A percentile compares a stretch with the other conserved stretches of the same genome.
phyloP scores from a whole-genome alignment of 805 yeast genomes.

The Torulaspora microellipsoides region DNA sequence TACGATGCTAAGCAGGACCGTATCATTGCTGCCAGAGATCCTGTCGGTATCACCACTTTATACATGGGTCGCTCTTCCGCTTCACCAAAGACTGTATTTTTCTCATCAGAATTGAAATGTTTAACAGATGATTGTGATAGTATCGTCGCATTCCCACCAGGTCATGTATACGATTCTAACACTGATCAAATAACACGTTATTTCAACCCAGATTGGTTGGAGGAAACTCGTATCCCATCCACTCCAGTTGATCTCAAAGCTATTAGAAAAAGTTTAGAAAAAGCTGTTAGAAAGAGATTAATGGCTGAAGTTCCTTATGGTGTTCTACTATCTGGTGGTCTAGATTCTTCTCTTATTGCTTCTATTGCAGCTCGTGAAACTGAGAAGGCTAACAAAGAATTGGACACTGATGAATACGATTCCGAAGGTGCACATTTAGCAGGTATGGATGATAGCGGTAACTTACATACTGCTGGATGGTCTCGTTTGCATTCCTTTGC shows the following conservation, averaged over 20 bases:
- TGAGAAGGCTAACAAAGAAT: conserved; percentile 50
- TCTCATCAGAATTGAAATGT: conserved; percentile 94
- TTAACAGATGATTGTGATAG: conserved; percentile 91
- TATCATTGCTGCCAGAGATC: conserved; percentile 95
- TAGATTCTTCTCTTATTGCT: conserved; percentile 95
- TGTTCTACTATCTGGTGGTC: conserved; percentile 94
- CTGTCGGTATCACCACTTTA: conserved; percentile 93
- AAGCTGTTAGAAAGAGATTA: conserved; percentile 96
- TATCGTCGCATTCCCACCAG: conserved; percentile 95
- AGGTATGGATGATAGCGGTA: conserved; percentile 88
- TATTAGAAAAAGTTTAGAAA: conserved; percentile 78
- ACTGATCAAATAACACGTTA: conserved; percentile 85
- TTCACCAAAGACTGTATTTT: conserved; percentile 72
- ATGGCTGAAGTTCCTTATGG: conserved; percentile 99
- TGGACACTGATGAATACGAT: conserved; percentile 42
- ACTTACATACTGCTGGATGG: conserved; percentile 72
- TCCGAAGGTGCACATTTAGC: conserved; percentile 70
- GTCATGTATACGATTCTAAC: conserved; percentile 90
- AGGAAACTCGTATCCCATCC: conserved; percentile 68
- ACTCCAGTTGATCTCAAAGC: conserved; percentile 65
- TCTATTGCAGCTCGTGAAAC: conserved; percentile 97
- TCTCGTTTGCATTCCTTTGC: conserved; percentile 92
- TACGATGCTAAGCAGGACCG: conserved; percentile 83
- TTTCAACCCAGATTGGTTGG: conserved; percentile 94
- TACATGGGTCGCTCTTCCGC: conserved; percentile 83